Conservation (phyloP, 768 basidiomycete species). For the Dendrothele bispora region DNA sequence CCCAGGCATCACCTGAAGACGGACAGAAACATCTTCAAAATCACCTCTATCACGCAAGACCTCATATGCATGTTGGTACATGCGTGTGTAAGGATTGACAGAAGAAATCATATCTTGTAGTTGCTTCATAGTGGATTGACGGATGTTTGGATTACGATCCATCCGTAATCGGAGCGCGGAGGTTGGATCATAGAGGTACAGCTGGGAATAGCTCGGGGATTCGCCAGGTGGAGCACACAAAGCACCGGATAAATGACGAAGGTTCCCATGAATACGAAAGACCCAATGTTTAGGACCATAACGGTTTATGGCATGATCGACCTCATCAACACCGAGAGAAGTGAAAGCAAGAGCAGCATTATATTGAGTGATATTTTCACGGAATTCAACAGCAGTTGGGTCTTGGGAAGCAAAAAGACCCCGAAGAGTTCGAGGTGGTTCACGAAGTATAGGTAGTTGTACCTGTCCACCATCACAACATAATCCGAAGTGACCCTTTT, state of each 20-base stretch:
- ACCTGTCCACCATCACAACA: constrained; percentile 30
- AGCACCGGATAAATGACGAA: constrained; percentile 23
- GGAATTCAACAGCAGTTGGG: constrained; percentile 22
- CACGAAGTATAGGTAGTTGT: constrained; percentile 11
- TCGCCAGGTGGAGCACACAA: constrained; percentile 19
- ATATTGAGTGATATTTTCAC: constrained; percentile 31
- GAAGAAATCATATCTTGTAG: constrained; percentile 12
- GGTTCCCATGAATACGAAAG: constrained; percentile 27
- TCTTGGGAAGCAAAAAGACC: constrained; percentile 6
- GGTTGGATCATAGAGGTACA: constrained; percentile 32
- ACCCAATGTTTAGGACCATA: constrained; percentile 23
- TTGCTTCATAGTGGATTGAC: constrained; percentile 10
- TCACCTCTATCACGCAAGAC: constrained; percentile 4
- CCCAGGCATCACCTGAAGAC: constrained; percentile 9
- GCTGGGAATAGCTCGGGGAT: constrained; percentile 26
- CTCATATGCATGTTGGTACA: constrained; percentile 22
- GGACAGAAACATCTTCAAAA: constrained; percentile 3
- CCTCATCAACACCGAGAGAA: constrained; percentile 23
- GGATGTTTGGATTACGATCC: neutral
- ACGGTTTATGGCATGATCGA: constrained; percentile 19
- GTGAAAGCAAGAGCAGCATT: constrained; percentile 37
- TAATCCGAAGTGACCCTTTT: constrained; percentile 18
- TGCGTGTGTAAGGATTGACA: constrained; percentile 8
- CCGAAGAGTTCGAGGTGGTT: constrained; percentile 8
- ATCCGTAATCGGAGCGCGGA: constrained; percentile 13